Percentiles rank a stretch among this genome's conserved stretches.
Evolutionary conservation across 2,329 filamentous ascomycete species (phyloP).

Genomic region (Leptodontidium sp.): DNA sequence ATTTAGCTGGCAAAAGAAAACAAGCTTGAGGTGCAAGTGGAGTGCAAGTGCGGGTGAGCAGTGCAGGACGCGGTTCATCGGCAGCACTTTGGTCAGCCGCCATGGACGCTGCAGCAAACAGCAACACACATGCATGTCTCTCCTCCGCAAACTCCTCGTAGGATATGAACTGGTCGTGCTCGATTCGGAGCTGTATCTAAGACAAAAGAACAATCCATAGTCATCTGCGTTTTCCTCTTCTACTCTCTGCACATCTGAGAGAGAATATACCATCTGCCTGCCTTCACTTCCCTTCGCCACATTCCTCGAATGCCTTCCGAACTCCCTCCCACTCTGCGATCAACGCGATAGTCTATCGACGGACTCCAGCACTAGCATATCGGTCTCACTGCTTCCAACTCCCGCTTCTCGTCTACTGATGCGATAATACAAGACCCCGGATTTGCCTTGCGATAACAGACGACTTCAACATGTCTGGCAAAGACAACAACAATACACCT

Average conservation of each 20-base stretch:
- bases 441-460: slow-evolving; percentile 4
- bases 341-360: slow-evolving; percentile 18
- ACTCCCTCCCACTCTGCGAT: slow-evolving; percentile 18
- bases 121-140: background rate
- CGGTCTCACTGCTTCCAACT: background rate
- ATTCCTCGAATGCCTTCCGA: slow-evolving; percentile 27
- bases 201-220: background rate
- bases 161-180: background rate
- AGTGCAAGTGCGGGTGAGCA: too few species aligned
- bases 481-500: slow-evolving; percentile 14
- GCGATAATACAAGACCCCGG: slow-evolving; percentile 8
- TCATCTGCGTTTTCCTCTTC: background rate
- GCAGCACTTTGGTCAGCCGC: slow-evolving; percentile 16
- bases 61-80: slow-evolving; percentile 3
- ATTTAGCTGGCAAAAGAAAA: slow-evolving; percentile 13
- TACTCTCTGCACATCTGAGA: background rate
- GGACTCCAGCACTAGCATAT: slow-evolving; percentile 7
- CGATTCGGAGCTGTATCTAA: background rate
- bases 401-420: slow-evolving; percentile 10
- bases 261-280: background rate
- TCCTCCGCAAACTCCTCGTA: slow-evolving; percentile 12
- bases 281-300: background rate
- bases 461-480: slow-evolving; percentile 15
- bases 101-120: slow-evolving; percentile 6
- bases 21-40: background rate